These are phyloP conservation scores for Ophiobolus disseminans DNA, from an alignment of 2,329 filamentous ascomycete species.

Conservation along the genomic window DNA sequence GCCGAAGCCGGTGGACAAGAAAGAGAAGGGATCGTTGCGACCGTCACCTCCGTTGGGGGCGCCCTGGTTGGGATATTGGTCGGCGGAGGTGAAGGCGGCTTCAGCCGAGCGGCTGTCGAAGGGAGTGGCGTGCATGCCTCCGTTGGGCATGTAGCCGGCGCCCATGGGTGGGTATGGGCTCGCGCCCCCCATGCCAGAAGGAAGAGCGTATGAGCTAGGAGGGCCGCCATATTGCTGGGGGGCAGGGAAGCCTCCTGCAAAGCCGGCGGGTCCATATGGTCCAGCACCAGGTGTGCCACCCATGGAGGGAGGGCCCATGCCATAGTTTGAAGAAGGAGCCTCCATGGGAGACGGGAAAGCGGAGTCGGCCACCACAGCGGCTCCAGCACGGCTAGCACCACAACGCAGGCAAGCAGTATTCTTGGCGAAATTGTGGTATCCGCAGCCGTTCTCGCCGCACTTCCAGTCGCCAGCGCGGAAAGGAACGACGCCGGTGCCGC, in stretches of 20 bases:
- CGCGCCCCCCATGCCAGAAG: slow-evolving; percentile 81
- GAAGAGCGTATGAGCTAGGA: slow-evolving; percentile 87
- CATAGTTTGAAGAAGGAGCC: slow-evolving; percentile 78
- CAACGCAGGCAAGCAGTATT: slow-evolving; percentile 98
- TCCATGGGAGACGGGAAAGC: slow-evolving; percentile 93
- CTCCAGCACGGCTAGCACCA: slow-evolving; percentile 90
- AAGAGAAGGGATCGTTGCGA: slow-evolving; percentile 79
- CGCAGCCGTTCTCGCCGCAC: slow-evolving; percentile 95
- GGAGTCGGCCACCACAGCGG: slow-evolving; percentile 92
- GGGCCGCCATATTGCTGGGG: slow-evolving; percentile 85
- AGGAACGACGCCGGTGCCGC: slow-evolving; percentile 86
- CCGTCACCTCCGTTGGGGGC: slow-evolving; percentile 69
- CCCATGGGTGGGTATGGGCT: slow-evolving; percentile 78
- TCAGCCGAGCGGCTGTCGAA: slow-evolving; percentile 95
- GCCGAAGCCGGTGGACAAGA: slow-evolving; percentile 76
- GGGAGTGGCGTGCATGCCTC: slow-evolving; percentile 80
- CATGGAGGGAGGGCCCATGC: slow-evolving; percentile 89
- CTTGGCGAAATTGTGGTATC: slow-evolving; percentile 99
- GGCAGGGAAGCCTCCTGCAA: slow-evolving; percentile 67
- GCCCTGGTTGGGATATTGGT: slow-evolving; percentile 79
- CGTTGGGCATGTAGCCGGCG: slow-evolving; percentile 78
- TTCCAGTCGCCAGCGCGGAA: slow-evolving; percentile 99
- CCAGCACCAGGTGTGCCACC: slow-evolving; percentile 73
- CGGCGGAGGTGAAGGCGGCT: slow-evolving; percentile 89
- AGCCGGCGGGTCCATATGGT: slow-evolving; percentile 74